phyloP scores from a whole-genome alignment of 768 basidiomycete genomes.

The Phaeotremella skinneri region DNA sequence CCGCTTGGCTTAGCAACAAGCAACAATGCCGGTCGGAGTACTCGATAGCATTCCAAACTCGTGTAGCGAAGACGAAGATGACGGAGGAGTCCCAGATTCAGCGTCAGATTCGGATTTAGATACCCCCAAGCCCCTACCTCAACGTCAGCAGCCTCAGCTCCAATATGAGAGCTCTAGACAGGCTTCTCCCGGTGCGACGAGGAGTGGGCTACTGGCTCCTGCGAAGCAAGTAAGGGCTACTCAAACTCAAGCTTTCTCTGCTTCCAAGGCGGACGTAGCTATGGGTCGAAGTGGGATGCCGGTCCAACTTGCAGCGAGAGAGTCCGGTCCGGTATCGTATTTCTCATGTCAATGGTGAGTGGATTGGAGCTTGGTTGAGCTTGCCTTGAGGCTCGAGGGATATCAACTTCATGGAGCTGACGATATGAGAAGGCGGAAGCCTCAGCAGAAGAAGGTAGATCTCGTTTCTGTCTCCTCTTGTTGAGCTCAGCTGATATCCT shows the following conservation, averaged over 20 bases:
- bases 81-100: slow-evolving; percentile 10
- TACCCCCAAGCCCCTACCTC: slow-evolving; percentile 10
- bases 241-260: too few relatives aligned
- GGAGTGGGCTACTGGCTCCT: background rate
- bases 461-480: background rate
- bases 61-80: slow-evolving; percentile 4
- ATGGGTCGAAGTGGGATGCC: slow-evolving; percentile 25
- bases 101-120: slow-evolving; percentile 16
- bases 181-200: background rate
- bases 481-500: slow-evolving; percentile 3
- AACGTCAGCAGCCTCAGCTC: background rate
- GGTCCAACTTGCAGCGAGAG: slow-evolving; percentile 18
- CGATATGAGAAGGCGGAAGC: slow-evolving; percentile 32
- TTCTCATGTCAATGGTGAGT: slow-evolving; percentile 41
- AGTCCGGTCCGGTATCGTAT: slow-evolving; percentile 16
- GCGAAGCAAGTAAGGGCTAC: background rate
- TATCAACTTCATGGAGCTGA: slow-evolving; percentile 9
- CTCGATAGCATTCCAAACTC: background rate
- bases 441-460: slow-evolving; percentile 43
- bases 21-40: background rate
- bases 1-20: too few relatives aligned
- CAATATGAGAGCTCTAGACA: too few relatives aligned
- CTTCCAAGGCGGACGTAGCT: slow-evolving; percentile 13
- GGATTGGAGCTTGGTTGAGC: background rate
- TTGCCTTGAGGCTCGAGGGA: background rate